phyloP scores from a whole-genome alignment of 139 green algal genomes.

The Chlamydomonas schloesseri region DNA sequence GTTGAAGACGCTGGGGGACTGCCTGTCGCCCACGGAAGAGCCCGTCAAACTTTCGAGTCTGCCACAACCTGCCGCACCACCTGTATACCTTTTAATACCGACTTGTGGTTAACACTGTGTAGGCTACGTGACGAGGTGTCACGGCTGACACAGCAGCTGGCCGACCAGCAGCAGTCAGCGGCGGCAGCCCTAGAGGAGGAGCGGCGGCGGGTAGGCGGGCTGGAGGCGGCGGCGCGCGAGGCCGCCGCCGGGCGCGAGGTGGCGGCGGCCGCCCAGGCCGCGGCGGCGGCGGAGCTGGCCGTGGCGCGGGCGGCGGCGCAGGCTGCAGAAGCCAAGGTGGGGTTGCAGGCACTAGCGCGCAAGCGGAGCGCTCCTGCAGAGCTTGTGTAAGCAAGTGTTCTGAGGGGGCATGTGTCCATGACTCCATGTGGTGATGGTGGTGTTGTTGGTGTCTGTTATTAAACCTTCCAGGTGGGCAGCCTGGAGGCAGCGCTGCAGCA shows the following conservation, averaged over 20 bases:
- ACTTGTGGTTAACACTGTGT: too few relatives aligned
- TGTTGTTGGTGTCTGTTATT: neutral
- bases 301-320: slow-evolving; percentile 29
- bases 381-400: too few relatives aligned
- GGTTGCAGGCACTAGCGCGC: too few relatives aligned
- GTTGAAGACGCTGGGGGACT: too few relatives aligned
- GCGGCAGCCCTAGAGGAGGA: slow-evolving; percentile 46
- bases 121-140: slow-evolving; percentile 52
- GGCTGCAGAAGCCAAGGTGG: slow-evolving; percentile 49
- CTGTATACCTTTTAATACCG: too few relatives aligned
- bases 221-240: slow-evolving; percentile 50
- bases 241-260: slow-evolving; percentile 35
- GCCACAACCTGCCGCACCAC: too few relatives aligned
- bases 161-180: slow-evolving; percentile 52
- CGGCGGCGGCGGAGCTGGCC: slow-evolving; percentile 26
- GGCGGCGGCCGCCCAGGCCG: neutral
- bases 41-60: too few relatives aligned
- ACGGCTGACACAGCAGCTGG: slow-evolving; percentile 41
- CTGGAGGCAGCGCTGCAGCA: slow-evolving; percentile 66
- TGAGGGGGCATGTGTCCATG: too few relatives aligned
- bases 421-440: too few relatives aligned
- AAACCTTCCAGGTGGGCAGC: slow-evolving; percentile 6
- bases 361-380: too few relatives aligned
- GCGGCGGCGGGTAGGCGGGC: slow-evolving; percentile 4
- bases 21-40: too few relatives aligned